Evolutionary conservation across 768 basidiomycete species (phyloP).

Genomic region (Podaxis pistillaris): DNA sequence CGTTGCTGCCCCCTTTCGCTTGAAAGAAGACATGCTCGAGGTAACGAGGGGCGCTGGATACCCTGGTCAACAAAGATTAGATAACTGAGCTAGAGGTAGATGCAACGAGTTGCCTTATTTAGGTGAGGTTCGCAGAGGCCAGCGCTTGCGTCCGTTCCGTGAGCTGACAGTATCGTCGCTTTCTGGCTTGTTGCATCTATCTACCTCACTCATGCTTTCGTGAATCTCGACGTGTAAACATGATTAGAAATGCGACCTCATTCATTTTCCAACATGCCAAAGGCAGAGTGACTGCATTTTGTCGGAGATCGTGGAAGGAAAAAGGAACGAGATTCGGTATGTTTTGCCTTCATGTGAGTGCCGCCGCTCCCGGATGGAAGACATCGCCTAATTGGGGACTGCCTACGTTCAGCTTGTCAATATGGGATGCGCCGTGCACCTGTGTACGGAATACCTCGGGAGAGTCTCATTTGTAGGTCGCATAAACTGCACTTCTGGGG

Average conservation of each 20-base stretch:
- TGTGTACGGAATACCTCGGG: conserved; percentile 61
- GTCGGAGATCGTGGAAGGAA: background rate
- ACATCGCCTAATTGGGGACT: background rate
- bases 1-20: conserved; percentile 53
- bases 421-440: conserved; percentile 53
- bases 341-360: conserved; percentile 9
- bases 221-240: background rate
- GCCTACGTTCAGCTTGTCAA: conserved; percentile 45
- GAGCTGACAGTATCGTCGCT: background rate
- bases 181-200: background rate
- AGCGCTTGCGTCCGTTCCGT: background rate
- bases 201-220: background rate
- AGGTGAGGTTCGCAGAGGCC: background rate
- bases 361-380: background rate
- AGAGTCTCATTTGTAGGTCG: conserved; percentile 14
- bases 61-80: background rate
- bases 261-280: background rate
- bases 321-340: background rate
- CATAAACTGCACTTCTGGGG: background rate
- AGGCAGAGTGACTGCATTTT: background rate
- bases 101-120: conserved; percentile 1
- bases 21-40: conserved; percentile 74
- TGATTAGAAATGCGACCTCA: background rate
- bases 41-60: background rate
- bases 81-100: background rate